Evolutionary conservation across 176 grass and related monocot species (phyloP).

Genomic region (Bolboschoenus planiculmis): DNA sequence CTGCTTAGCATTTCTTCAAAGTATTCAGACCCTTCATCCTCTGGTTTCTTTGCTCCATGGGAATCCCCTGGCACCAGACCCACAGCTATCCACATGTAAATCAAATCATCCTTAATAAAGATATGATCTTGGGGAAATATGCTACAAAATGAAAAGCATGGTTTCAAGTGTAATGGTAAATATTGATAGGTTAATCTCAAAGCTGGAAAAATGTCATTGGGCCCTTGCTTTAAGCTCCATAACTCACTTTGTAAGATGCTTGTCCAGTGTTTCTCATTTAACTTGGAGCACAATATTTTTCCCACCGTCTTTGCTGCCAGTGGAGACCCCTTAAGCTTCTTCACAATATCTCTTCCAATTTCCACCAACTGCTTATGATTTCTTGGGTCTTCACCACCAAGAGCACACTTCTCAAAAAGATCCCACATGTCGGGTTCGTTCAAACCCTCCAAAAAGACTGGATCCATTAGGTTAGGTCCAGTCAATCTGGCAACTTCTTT

Average conservation of each 20-base stretch:
- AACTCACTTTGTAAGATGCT: slow-evolving; percentile 2
- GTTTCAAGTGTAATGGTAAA: neutral
- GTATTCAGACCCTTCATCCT: slow-evolving; percentile 5
- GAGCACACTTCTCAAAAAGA: neutral
- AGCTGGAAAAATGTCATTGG: slow-evolving; percentile 2
- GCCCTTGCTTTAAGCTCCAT: neutral
- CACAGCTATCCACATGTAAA: slow-evolving; percentile 1
- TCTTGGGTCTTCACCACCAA: neutral
- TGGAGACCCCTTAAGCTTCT: slow-evolving; percentile 8
- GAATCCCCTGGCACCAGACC: neutral
- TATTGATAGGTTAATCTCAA: slow-evolving; percentile 25
- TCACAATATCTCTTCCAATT: slow-evolving; percentile 22
- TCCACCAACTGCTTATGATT: neutral
- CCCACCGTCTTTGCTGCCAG: slow-evolving; percentile 25
- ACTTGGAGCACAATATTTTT: slow-evolving; percentile 4
- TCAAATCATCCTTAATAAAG: neutral
- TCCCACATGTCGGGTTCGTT: neutral
- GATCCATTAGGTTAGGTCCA: neutral
- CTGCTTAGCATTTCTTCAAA: neutral
- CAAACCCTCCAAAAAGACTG: neutral
- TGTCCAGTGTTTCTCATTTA: neutral
- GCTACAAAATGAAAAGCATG: slow-evolving; percentile 19
- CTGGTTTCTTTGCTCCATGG: neutral
- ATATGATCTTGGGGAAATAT: neutral
- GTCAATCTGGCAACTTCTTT: neutral